Percentiles rank a stretch among this genome's conserved stretches.
Conservation (phyloP, 1,284 basidiomycete genomes). For the Cutaneotrichosporon cyanovorans region DNA sequence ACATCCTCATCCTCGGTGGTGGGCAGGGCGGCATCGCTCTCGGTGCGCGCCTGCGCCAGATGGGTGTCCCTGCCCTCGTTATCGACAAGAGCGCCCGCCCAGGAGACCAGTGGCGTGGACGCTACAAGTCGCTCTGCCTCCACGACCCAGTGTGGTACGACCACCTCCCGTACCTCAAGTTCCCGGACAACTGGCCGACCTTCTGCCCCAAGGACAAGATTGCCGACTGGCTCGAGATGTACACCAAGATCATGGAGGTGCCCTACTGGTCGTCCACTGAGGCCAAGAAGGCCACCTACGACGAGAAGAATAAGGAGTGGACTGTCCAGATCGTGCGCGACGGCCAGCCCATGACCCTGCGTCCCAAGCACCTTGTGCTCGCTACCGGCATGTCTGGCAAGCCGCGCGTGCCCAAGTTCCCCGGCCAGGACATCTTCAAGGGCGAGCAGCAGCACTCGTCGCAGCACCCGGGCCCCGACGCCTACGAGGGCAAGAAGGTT, state of each 20-base stretch:
- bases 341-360: constrained; percentile 49
- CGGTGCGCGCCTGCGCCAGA: constrained; percentile 42
- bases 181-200: constrained; percentile 53
- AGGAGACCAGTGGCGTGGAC: constrained; percentile 46
- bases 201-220: constrained; percentile 52
- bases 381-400: constrained; percentile 18
- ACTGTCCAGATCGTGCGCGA: constrained; percentile 48
- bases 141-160: constrained; percentile 54
- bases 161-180: constrained; percentile 48
- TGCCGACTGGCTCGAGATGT: constrained; percentile 33
- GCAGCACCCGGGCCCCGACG: constrained; percentile 46
- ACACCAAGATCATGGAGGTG: constrained; percentile 31
- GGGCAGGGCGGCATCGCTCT: constrained; percentile 23
- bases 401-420: constrained; percentile 14
- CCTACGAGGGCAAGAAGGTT: constrained; percentile 47
- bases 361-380: constrained; percentile 38
- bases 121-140: constrained; percentile 55
- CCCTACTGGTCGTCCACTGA: constrained; percentile 46
- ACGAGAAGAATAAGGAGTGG: constrained; percentile 46
- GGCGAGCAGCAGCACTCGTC: constrained; percentile 53
- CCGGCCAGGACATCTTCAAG: constrained; percentile 49
- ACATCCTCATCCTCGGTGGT: constrained; percentile 22
- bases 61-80: constrained; percentile 42
- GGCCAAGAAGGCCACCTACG: constrained; percentile 47
- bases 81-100: constrained; percentile 40